Conservation (phyloP, 2,329 filamentous ascomycete genomes). For the Pestalotiopsis sp. region DNA sequence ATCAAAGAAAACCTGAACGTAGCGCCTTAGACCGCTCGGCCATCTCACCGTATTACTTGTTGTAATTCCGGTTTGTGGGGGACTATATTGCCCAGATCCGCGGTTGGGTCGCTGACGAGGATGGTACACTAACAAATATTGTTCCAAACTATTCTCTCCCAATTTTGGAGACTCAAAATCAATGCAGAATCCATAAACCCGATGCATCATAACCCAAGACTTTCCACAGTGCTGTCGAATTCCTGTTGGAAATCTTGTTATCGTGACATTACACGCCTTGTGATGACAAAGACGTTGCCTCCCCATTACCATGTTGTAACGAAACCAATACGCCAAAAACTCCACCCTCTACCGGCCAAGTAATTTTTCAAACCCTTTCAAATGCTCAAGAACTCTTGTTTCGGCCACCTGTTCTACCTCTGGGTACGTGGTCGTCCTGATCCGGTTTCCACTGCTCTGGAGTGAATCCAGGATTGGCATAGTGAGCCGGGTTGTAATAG, state of each 20-base stretch:
- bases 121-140: background rate
- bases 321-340: slow-evolving; percentile 4
- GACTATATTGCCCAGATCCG: background rate
- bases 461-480: slow-evolving; percentile 65
- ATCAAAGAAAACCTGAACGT: background rate
- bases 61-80: background rate
- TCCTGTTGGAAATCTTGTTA: background rate
- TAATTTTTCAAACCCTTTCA: slow-evolving; percentile 25
- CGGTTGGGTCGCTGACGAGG: background rate
- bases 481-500: slow-evolving; percentile 69
- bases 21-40: background rate
- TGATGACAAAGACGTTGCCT: background rate
- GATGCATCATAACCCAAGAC: background rate
- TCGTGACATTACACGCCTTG: background rate
- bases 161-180: background rate
- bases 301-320: background rate
- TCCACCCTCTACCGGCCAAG: slow-evolving; percentile 7
- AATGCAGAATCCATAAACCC: no score
- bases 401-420: slow-evolving; percentile 21
- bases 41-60: background rate
- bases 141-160: background rate
- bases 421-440: slow-evolving; percentile 35
- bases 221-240: background rate
- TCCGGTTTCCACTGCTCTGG: slow-evolving; percentile 54
- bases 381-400: slow-evolving; percentile 33